Conservation (phyloP, 805 yeast genomes). For the Myxozyma monticola region DNA sequence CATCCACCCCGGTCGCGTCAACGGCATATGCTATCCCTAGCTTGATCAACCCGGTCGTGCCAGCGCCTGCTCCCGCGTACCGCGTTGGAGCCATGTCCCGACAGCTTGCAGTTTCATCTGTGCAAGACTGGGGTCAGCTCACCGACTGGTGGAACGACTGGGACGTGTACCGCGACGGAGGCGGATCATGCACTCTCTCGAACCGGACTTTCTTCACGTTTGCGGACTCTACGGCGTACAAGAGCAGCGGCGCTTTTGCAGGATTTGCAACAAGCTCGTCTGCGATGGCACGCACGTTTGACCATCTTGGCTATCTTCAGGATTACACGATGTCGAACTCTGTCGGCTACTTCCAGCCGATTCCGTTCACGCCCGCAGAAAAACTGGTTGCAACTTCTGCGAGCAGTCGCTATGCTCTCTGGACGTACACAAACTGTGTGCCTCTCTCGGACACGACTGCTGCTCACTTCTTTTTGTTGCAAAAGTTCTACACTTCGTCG, state of each 20-base stretch:
- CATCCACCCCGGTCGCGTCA: constrained; percentile 7
- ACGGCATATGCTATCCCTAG: constrained; percentile 9
- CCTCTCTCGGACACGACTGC: constrained; percentile 13
- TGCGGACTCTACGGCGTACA: constrained; percentile 18
- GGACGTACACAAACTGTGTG: constrained; percentile 23
- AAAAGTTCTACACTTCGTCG: constrained; percentile 5
- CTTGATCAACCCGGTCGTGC: neutral
- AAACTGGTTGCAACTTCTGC: neutral
- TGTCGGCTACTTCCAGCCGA: constrained; percentile 14
- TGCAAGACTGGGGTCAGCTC: constrained; percentile 9
- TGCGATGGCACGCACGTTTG: constrained; percentile 7
- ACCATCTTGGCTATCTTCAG: neutral
- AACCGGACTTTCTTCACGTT: constrained; percentile 26
- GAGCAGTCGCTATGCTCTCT: constrained; percentile 8
- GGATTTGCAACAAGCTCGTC: constrained; percentile 10
- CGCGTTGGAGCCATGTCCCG: constrained; percentile 8
- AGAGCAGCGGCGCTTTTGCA: constrained; percentile 3
- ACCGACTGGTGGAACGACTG: constrained; percentile 15
- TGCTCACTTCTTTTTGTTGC: constrained; percentile 14
- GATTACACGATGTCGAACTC: constrained; percentile 9
- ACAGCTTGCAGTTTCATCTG: constrained; percentile 1
- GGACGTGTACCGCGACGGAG: constrained; percentile 25
- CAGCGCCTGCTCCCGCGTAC: constrained; percentile 7
- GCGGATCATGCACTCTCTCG: constrained; percentile 22
- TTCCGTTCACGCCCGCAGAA: constrained; percentile 9